Conservation (phyloP, 2,329 filamentous ascomycete genomes). For the Coleophoma eucalyptorum region DNA sequence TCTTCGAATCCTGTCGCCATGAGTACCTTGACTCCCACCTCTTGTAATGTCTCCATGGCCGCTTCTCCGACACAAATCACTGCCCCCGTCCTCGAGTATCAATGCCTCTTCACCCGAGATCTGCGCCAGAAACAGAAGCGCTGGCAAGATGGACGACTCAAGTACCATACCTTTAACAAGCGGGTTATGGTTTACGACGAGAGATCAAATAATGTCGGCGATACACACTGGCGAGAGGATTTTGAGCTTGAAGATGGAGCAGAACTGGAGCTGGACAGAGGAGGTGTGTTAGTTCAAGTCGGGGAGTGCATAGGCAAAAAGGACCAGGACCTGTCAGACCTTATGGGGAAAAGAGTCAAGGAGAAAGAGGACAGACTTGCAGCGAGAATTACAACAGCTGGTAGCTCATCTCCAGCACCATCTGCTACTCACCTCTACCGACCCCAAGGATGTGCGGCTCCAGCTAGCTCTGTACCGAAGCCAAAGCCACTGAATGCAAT, state of each 20-base stretch:
- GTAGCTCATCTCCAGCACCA: conserved; percentile 21
- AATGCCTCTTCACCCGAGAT: conserved; percentile 85
- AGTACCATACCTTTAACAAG: conserved; percentile 88
- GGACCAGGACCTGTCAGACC: conserved; percentile 72
- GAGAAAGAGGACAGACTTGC: conserved; percentile 47
- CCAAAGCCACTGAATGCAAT: conserved; percentile 59
- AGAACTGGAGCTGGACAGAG: conserved; percentile 74
- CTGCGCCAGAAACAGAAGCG: conserved; percentile 82
- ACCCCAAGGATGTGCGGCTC: conserved; percentile 11
- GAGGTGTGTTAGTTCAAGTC: conserved; percentile 75
- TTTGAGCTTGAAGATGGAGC: conserved; percentile 74
- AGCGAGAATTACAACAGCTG: conserved; percentile 16
- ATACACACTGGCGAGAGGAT: conserved; percentile 73
- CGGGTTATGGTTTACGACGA: conserved; percentile 89
- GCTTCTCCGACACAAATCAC: conserved; percentile 37
- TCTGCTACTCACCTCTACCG: conserved; percentile 9
- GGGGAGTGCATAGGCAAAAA: conserved; percentile 68
- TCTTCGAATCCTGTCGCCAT: conserved; percentile 7
- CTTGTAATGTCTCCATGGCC: conserved; percentile 9
- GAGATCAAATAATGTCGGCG: conserved; percentile 74
- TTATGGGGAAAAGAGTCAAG: conserved; percentile 67
- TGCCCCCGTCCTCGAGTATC: conserved; percentile 77
- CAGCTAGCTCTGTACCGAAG: conserved; percentile 39
- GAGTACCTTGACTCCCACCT: conserved; percentile 1
- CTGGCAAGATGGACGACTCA: conserved; percentile 89